phyloP scores from a whole-genome alignment of 2,329 filamentous ascomycete species.

The Zasmidium cellare region DNA sequence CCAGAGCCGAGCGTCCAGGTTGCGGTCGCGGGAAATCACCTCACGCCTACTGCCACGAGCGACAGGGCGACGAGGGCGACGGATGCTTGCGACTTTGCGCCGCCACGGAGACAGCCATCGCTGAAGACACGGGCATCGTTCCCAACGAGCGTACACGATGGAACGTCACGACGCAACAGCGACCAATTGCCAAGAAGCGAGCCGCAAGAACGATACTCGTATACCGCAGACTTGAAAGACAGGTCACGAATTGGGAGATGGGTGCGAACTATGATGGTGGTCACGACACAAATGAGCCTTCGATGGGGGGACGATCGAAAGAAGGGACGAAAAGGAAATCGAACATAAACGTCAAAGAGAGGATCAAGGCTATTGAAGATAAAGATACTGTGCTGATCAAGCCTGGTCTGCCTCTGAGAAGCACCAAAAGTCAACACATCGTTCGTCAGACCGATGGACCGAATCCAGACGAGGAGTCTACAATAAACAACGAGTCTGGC shows the following conservation, averaged over 20 bases:
- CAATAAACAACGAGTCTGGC: neutral
- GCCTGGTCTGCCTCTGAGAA: neutral
- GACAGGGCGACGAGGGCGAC: neutral
- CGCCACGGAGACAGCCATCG: neutral
- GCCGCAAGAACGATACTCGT: conserved; percentile 12
- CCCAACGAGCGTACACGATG: neutral
- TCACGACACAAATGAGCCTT: neutral
- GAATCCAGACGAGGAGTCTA: neutral
- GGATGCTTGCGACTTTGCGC: neutral
- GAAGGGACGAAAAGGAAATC: neutral
- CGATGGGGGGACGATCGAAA: neutral
- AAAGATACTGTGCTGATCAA: conserved; percentile 1
- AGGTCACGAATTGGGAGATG: neutral
- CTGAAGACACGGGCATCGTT: neutral
- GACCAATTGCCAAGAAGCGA: conserved; percentile 11
- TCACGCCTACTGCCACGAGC: neutral
- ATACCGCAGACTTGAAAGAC: neutral
- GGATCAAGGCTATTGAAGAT: conserved; percentile 12
- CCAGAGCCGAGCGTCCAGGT: neutral
- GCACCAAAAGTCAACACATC: no score
- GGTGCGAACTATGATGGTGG: neutral
- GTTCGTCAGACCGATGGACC: neutral
- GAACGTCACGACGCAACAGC: conserved; percentile 3
- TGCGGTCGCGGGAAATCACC: neutral
- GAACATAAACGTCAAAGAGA: neutral